Evolutionary conservation across 148 eudicot species (phyloP), one percentile per base, ranked within the genome.

Genomic region (Camellia lanceoleosa): DNA sequence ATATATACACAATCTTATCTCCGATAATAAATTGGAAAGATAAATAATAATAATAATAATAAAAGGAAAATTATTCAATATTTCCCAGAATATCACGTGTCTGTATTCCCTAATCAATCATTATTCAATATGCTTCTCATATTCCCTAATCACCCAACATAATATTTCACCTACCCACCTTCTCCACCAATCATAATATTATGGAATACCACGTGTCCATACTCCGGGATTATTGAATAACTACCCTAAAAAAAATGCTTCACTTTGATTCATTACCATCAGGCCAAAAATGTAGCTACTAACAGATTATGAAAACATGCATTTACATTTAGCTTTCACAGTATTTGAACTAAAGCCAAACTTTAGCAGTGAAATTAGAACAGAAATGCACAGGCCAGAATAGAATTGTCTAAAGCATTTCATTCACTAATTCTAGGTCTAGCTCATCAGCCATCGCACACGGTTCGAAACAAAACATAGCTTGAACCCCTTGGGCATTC

Each of bases 401-500:
- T 18, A 15, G 74, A 71, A 71, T 3, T 71, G 59, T 47, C 74
- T 71, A 12, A 20, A 7, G 42, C 58, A 46, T 47, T 11, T 15
- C 42, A 2, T 12, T 20, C 23, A 11, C n/a, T 59, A 59, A 30
- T 51, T n/a, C 68, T 70, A 30, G 38, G 9, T 51, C 46, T 69
- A 69, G 8, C 59, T 42, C 46, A 41, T 56, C 56, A 69, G 13
- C 30, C 55, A 19, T 5, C 14, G 9, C 44, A 18, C 44, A 10
- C 19, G 43, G 47, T 68, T 52, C 18, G 38, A 56, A 76, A 43
- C 9, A 51, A 74, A 71, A 63, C 78, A 70, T 60, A 46, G 70
- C 72, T 69, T 23, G 78, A 82, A 58, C 62, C 68, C 69, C 81
- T 72, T 73, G 64, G 62, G 20, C 72, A 76, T 75, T 67, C 67